Percentiles rank a stretch among this genome's conserved stretches.
phyloP scores from a whole-genome alignment of 257 asterid species.

The Nicotiana knightiana region DNA sequence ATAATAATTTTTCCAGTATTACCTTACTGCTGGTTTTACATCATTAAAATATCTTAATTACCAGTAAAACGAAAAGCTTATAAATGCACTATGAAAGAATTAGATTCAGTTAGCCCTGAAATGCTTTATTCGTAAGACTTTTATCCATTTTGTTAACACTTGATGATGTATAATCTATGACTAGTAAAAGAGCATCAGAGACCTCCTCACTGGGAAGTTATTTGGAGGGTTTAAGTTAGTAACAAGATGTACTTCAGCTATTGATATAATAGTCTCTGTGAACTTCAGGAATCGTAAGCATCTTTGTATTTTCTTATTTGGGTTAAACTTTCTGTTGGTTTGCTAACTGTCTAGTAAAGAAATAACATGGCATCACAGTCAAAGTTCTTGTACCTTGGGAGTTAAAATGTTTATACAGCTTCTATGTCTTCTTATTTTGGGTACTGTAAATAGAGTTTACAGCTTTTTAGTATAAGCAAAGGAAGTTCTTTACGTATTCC shows the following conservation, averaged over 20 bases:
- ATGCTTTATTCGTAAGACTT: background rate
- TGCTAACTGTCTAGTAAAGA: background rate
- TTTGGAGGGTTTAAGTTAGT: background rate
- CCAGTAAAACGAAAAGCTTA: too few relatives aligned
- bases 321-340: background rate
- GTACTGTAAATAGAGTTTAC: background rate
- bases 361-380: background rate
- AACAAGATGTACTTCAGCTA: background rate
- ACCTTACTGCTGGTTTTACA: too few relatives aligned
- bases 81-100: background rate
- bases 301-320: background rate
- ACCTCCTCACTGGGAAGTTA: background rate
- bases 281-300: background rate
- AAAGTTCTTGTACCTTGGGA: background rate
- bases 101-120: background rate
- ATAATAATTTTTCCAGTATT: too few relatives aligned
- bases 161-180: background rate
- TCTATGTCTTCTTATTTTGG: background rate
- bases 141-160: background rate
- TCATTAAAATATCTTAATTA: too few relatives aligned
- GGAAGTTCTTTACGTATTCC: background rate
- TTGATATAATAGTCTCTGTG: background rate
- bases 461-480: too few relatives aligned
- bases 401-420: background rate
- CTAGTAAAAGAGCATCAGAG: background rate